Conservation (phyloP, 2,329 filamentous ascomycete species). For the Aspergillus pseudoviridinutans region DNA sequence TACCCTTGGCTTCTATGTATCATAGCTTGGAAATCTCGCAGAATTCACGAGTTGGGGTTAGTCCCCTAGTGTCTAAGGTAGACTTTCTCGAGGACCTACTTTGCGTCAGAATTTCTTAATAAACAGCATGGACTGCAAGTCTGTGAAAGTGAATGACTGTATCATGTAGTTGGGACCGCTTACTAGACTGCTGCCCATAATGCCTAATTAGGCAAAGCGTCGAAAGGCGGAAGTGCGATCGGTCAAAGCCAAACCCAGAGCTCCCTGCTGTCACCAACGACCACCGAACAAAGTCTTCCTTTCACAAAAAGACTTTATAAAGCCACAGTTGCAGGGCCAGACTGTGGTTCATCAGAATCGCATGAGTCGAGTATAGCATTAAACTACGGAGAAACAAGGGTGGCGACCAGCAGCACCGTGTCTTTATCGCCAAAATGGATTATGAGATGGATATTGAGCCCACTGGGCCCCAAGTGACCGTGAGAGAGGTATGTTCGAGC, state of each 20-base stretch:
- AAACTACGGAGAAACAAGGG: not conserved
- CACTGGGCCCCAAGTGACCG: constrained; percentile 45
- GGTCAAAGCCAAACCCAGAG: not conserved
- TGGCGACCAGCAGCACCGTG: constrained; percentile 20
- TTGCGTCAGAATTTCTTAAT: not conserved
- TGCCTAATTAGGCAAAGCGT: not conserved
- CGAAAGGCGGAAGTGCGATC: not conserved
- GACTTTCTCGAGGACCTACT: not conserved
- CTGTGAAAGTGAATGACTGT: not conserved
- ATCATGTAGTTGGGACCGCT: no score
- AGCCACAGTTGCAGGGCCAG: not conserved
- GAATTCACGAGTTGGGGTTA: not conserved
- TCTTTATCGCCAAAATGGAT: constrained; percentile 33
- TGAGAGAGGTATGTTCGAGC: constrained; percentile 39
- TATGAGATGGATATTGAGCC: constrained; percentile 48
- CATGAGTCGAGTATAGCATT: not conserved
- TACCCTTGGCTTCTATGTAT: not conserved
- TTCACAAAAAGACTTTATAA: not conserved
- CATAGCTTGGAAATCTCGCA: not conserved
- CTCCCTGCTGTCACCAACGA: not conserved
- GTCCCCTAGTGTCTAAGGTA: not conserved
- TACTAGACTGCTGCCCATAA: not conserved
- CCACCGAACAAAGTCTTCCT: not conserved
- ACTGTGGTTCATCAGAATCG: not conserved
- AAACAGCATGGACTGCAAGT: not conserved